Evolutionary conservation across 2,329 filamentous ascomycete genomes (phyloP).

Genomic region (Fusarium chlamydosporum): DNA sequence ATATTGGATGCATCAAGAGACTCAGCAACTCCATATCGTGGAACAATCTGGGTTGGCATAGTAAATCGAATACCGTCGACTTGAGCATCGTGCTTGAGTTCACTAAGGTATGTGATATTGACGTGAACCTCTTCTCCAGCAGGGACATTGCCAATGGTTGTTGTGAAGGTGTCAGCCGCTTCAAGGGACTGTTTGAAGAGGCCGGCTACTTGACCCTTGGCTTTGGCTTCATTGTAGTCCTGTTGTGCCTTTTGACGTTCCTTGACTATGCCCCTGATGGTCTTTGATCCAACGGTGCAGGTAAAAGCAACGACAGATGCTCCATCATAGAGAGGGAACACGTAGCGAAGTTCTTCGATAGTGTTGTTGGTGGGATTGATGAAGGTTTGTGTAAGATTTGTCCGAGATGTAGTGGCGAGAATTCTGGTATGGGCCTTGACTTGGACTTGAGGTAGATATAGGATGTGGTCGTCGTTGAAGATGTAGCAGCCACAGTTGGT

Average conservation of each 20-base stretch:
- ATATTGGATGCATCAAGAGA: slow-evolving; percentile 19
- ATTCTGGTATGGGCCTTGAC: slow-evolving; percentile 73
- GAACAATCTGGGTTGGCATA: slow-evolving; percentile 76
- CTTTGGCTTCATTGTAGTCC: slow-evolving; percentile 71
- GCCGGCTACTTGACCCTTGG: slow-evolving; percentile 72
- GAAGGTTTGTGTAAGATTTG: slow-evolving; percentile 70
- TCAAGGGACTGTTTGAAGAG: slow-evolving; percentile 73
- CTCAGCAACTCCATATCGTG: slow-evolving; percentile 68
- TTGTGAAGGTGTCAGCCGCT: slow-evolving; percentile 76
- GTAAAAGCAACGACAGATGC: slow-evolving; percentile 77
- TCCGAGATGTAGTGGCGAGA: slow-evolving; percentile 65
- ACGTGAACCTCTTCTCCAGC: slow-evolving; percentile 69
- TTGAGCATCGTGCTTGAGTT: slow-evolving; percentile 79
- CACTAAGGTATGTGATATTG: slow-evolving; percentile 75
- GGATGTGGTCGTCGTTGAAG: slow-evolving; percentile 32
- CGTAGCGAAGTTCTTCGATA: slow-evolving; percentile 69
- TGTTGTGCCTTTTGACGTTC: slow-evolving; percentile 73
- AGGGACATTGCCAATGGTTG: slow-evolving; percentile 77
- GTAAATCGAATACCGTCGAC: slow-evolving; percentile 77
- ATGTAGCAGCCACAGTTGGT: slow-evolving; percentile 57
- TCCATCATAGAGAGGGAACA: slow-evolving; percentile 80
- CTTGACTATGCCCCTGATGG: slow-evolving; percentile 76
- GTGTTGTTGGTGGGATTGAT: slow-evolving; percentile 64
- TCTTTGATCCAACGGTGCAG: slow-evolving; percentile 72
- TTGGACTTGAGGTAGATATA: slow-evolving; percentile 71